Evolutionary conservation across 345 rosid genomes (phyloP), one percentile per base, ranked within the genome.

Genomic region (Anastatica hierochuntica): DNA sequence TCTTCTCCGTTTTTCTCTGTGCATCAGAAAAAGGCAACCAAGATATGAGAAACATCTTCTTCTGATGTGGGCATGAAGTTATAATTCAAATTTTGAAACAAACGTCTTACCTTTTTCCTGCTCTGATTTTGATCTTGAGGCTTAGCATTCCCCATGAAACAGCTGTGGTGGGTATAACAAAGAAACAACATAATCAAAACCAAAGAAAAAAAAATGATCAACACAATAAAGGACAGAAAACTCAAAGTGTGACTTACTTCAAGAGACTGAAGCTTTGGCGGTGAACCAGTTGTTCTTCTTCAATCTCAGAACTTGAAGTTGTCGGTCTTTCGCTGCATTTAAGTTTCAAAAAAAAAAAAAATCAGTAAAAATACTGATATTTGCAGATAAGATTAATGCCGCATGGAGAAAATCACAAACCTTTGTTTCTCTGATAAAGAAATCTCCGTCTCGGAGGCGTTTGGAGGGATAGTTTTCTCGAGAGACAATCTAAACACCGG

Each of bases 401-500:
- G 7, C 11, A 40, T 12, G 26, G 29, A 41, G 17, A 17, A 26
- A 27, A 56, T 41, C 4, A 35, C 53, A 49, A 50, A 64, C 71
- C 66, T 66, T 52, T 4, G 38, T 30, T 67, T 67, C 14, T 67
- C 66, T 7, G 65, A n/a, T 29, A 59, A 27, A 34, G 37, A 14
- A 41, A 30, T 44, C 8, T 51, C 54, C 10, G 10, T 19, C 24
- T 13, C 10, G 16, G 60, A 31, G 55, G 9, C 19, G 19, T 58
- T n/a, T 0, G 45, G 50, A 67, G 71, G 71, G 9, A 52, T 53
- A 8, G 51, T 59, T 31, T 59, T 67, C 61, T 60, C 71, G 4
- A 67, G 2, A 67, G 71, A 67, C 60, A 67, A 53, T 60, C 71
- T 59, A 66, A 66, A 66, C 64, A 58, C 70, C 7, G 71, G 62